These are phyloP conservation scores for Blastocystis sp. DNA, from an alignment of 352 stramenopile species.

Conservation along the genomic window DNA sequence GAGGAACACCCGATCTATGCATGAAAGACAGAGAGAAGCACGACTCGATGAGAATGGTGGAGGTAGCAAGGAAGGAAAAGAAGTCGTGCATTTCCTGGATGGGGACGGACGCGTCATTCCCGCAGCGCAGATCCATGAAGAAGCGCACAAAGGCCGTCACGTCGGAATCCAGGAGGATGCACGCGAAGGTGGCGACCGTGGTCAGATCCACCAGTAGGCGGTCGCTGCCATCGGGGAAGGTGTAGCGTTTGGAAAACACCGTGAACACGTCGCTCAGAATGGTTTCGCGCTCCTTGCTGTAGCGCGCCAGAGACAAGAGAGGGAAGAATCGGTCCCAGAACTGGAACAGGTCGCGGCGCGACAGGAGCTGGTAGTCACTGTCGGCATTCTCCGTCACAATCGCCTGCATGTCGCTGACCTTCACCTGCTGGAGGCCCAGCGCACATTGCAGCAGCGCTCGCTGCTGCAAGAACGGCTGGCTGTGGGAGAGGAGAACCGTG, in stretches of 20 bases:
- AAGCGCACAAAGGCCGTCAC: neutral
- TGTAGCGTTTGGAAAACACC: neutral
- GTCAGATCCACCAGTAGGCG: neutral
- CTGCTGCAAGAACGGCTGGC: neutral
- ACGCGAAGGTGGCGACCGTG: neutral
- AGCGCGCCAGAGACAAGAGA: neutral
- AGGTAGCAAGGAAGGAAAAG: neutral
- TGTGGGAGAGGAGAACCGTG: neutral
- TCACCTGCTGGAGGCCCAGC: neutral
- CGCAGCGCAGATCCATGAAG: neutral
- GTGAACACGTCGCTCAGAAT: slow-evolving; percentile 11
- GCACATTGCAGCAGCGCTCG: neutral
- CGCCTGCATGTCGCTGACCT: neutral
- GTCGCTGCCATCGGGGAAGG: neutral
- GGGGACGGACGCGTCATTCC: neutral
- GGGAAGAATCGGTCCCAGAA: slow-evolving; percentile 67
- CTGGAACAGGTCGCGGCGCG: neutral
- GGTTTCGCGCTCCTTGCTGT: neutral
- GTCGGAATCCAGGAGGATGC: neutral
- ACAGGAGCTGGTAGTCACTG: neutral
- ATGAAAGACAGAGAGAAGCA: neutral
- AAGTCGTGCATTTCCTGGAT: neutral
- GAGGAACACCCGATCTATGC: neutral
- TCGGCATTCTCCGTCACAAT: neutral
- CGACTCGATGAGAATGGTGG: neutral